These are phyloP conservation scores for Cylindricascospora bacillispora DNA, from an alignment of 1,139 yeast genomes.

Conservation along the genomic window DNA sequence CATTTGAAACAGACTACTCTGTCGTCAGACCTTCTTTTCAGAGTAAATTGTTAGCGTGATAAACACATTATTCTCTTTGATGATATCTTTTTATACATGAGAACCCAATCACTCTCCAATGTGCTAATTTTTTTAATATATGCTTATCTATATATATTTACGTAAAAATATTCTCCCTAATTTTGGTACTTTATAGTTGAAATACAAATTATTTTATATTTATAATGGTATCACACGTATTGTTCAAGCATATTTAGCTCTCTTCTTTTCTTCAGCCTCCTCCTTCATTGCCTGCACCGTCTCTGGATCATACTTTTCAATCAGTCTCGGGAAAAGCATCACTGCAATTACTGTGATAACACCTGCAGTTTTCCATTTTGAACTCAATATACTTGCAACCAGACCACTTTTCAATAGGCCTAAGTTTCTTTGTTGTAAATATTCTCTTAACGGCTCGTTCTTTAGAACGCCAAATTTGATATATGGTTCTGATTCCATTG, in stretches of 20 bases:
- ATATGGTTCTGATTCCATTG: conserved; percentile 11
- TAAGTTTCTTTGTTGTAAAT: conserved; percentile 21
- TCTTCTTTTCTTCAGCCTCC: conserved; percentile 20
- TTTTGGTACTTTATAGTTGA: too few species aligned
- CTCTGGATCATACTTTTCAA: conserved; percentile 31
- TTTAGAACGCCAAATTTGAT: conserved; percentile 13
- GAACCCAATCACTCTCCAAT: too few species aligned
- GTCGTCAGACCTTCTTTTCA: too few species aligned
- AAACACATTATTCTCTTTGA: too few species aligned
- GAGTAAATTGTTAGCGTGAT: too few species aligned
- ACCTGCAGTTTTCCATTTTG: conserved; percentile 28
- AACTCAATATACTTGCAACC: conserved; percentile 25
- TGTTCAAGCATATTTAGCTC: conserved; percentile 13
- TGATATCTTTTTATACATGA: too few species aligned
- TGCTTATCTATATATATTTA: too few species aligned
- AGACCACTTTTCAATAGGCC: conserved; percentile 27
- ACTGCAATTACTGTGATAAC: conserved; percentile 19
- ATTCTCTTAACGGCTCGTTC: conserved; percentile 24
- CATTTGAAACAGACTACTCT: too few species aligned
- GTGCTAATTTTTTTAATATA: too few species aligned
- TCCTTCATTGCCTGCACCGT: conserved; percentile 26
- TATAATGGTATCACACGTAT: not conserved
- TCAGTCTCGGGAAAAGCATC: conserved; percentile 23
- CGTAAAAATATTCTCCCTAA: too few species aligned
- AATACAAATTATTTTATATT: not conserved